Evolutionary conservation across 768 basidiomycete species (phyloP).

Genomic region (Boletus vinaceobasis): DNA sequence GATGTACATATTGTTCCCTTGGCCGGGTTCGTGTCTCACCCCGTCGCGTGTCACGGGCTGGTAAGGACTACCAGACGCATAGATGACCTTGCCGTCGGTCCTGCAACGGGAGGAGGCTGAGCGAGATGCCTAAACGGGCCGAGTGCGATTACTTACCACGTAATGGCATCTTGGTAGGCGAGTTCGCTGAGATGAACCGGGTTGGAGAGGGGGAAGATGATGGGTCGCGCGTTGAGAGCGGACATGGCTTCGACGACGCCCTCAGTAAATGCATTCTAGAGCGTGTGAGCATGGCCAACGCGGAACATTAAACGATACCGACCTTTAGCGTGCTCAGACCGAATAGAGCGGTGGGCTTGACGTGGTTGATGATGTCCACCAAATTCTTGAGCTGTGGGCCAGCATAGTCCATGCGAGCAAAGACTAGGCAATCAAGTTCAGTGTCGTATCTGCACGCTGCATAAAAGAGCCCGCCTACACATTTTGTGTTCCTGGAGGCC

Average conservation of each 20-base stretch:
- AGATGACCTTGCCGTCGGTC: conserved; percentile 65
- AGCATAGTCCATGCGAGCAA: conserved; percentile 68
- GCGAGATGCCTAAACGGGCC: not conserved
- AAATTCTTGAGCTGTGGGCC: conserved; percentile 60
- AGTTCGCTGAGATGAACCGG: conserved; percentile 61
- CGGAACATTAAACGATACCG: not conserved
- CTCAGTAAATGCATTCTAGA: conserved; percentile 56
- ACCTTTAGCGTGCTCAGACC: conserved; percentile 62
- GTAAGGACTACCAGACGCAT: conserved; percentile 75
- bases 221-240: conserved; percentile 61
- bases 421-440: conserved; percentile 39
- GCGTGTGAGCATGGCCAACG: not conserved
- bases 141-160: conserved; percentile 38
- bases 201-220: conserved; percentile 81
- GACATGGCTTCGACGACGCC: conserved; percentile 63
- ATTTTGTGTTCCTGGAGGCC: conserved; percentile 72
- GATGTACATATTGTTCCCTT: conserved; percentile 82
- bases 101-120: conserved; percentile 25
- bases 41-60: conserved; percentile 46
- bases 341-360: conserved; percentile 74
- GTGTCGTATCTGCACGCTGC: not conserved
- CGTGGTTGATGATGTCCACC: conserved; percentile 63
- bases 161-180: conserved; percentile 57
- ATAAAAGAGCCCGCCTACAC: conserved; percentile 36
- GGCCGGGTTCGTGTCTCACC: conserved; percentile 56